Conservation (phyloP, 2,329 filamentous ascomycete genomes). For the Clathrospora elynae region DNA sequence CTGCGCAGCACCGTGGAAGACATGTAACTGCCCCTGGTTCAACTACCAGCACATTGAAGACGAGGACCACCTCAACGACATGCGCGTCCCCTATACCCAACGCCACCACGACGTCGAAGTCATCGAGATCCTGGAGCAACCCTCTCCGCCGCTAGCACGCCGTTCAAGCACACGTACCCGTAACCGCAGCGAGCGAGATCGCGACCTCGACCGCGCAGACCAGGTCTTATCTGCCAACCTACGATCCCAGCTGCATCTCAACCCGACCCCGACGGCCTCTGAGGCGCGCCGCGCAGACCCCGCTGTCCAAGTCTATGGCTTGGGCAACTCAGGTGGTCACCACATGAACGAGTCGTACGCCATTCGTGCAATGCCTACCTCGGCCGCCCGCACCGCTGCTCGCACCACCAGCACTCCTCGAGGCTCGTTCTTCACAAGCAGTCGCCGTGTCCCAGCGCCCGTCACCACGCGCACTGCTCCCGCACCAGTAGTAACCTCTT, state of each 20-base stretch:
- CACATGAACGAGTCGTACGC: constrained; percentile 62
- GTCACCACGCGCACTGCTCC: constrained; percentile 10
- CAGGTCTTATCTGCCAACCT: constrained; percentile 59
- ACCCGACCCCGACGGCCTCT: constrained; percentile 27
- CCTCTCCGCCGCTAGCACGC: constrained; percentile 31
- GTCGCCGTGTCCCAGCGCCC: constrained; percentile 27
- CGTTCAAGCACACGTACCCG: constrained; percentile 36
- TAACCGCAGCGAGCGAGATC: constrained; percentile 39
- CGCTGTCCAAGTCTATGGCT: constrained; percentile 54
- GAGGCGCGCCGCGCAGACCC: constrained; percentile 46
- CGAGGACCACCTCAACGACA: constrained; percentile 56
- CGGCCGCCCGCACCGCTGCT: constrained; percentile 35
- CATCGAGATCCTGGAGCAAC: constrained; percentile 35
- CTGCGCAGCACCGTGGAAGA: constrained; percentile 81
- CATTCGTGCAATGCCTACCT: constrained; percentile 37
- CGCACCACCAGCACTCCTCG: constrained; percentile 28
- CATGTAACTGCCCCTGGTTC: constrained; percentile 82
- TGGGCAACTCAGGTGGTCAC: constrained; percentile 61
- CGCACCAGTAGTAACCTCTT: constrained; percentile 24
- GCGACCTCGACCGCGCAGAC: constrained; percentile 54
- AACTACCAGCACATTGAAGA: constrained; percentile 61
- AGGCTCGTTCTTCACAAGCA: constrained; percentile 33
- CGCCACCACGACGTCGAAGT: constrained; percentile 39
- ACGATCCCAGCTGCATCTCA: constrained; percentile 52
- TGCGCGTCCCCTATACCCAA: constrained; percentile 39